phyloP scores from a whole-genome alignment of 352 stramenopile genomes.

The Phytophthora podocarpi region DNA sequence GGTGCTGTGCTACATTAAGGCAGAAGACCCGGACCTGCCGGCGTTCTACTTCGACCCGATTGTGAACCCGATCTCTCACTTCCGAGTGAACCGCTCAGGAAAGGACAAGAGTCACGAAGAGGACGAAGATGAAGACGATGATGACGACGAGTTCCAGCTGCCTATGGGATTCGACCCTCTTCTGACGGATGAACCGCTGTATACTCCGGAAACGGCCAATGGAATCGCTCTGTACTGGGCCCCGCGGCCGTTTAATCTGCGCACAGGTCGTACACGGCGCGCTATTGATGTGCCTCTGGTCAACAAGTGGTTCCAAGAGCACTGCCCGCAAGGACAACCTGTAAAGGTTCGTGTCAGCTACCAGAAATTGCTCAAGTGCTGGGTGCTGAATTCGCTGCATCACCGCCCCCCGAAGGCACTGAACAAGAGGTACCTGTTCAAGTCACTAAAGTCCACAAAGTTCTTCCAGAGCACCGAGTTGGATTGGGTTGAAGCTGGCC shows the following conservation, averaged over 20 bases:
- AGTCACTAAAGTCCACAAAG: slow-evolving; percentile 99
- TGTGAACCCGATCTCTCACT: slow-evolving; percentile 98
- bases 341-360: slow-evolving; percentile 99
- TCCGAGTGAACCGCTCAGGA: slow-evolving; percentile 78
- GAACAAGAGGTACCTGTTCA: slow-evolving; percentile 99
- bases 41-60: slow-evolving; percentile 98
- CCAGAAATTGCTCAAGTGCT: slow-evolving; percentile 99
- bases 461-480: slow-evolving; percentile 99
- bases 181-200: slow-evolving; percentile 93
- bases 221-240: slow-evolving; percentile 99
- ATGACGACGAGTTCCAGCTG: slow-evolving; percentile 90
- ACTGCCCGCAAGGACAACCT: slow-evolving; percentile 97
- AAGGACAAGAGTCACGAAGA: slow-evolving; percentile 46
- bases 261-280: slow-evolving; percentile 95
- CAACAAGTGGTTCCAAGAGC: slow-evolving; percentile 99
- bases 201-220: slow-evolving; percentile 94
- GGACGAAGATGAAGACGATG: slow-evolving; percentile 68
- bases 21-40: slow-evolving; percentile 94
- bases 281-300: slow-evolving; percentile 98
- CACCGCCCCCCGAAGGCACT: slow-evolving; percentile 92
- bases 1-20: slow-evolving; percentile 97
- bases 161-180: slow-evolving; percentile 91
- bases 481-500: slow-evolving; percentile 99
- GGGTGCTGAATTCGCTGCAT: slow-evolving; percentile 99
- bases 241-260: slow-evolving; percentile 97